Base-by-base conservation (phyloP, 2,329 filamentous ascomycete species). In the Colletotrichum higginsianum region DNA sequence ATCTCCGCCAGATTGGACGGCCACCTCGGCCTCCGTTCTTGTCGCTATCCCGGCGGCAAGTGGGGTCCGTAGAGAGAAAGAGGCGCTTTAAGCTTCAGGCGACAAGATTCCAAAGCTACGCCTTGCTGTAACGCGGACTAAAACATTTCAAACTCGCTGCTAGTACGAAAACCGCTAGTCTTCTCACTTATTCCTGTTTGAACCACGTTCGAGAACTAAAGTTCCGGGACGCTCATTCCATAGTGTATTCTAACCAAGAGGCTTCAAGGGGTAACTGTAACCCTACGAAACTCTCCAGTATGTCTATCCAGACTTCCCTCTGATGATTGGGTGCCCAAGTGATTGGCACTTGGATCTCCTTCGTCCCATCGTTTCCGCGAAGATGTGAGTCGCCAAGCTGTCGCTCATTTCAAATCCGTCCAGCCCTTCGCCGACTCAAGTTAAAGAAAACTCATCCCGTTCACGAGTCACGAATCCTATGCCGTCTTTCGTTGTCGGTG, bases 211-310 rank as follows among this genome's bases (percentile, higher is more conserved):
- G 68, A 63, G 58, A 58, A 21, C 21, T 71, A 55, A 58, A 46
- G 13, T 47, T 21, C 35, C 50, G 46, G 64, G 64, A 63, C 57
- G 64, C 57, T 63, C 40, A 58, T 71, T 67, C 58, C 64, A 68
- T 26, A 68, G 11, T 26, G 13, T 68, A 63, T 46, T n/a, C 47
- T 53, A 8, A 12, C 16, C 5, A n/a, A 52, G 46, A 21, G n/a
- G 16, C 53, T 35, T 6, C 11, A 9, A 26, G 30, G 46, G 58
- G 11, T 11, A 40, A 61, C 30, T 61, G n/a, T 61, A 61, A 50
- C 23, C 4, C 13, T 38, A 50, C 44, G 11, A 15, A 21, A 40
- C 35, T n/a, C 18, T n/a, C 13, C n/a, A 35, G 8, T 13, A n/a
- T 50, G 21, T n/a, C 11, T 23, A n/a, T 8, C 2, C 26, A 38